Base-by-base conservation (phyloP, 495 filamentous ascomycete species). In the Penicillium coprophilum region DNA sequence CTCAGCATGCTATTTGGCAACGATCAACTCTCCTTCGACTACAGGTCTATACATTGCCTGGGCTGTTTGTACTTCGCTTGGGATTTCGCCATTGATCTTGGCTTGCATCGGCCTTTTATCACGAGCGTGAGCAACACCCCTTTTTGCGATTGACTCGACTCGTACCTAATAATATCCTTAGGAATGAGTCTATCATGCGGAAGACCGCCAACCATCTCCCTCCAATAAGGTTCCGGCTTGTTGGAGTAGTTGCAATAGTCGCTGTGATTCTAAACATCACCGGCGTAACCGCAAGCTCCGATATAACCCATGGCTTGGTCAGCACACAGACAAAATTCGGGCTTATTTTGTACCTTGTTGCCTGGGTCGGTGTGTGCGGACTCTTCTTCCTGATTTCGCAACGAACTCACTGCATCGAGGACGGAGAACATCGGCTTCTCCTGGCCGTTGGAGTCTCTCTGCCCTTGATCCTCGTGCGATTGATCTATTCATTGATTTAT, bases 1-100 rank as follows among this genome's bases (percentile, higher is more conserved):
- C n/a, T 55, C 67, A 32, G 50, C 53, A 39, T 68, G 75, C 60
- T 56, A 75, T 39, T 58, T 78, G 17, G 71, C 70, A 4, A 75
- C 71, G 3, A 70, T 73, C 55, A 59, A 34, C 17, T n/a, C 63
- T 24, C 69, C 74, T 10, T 56, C 21, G 8, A 63, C 55, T 13
- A 44, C 34, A 1, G 40, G 51, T 30, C 44, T 68, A 10, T 68
- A 68, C 36, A 56, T 58, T n/a, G 51, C 62, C 13, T 62, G 54
- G 44, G 62, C 57, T 15, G 56, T 68, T 17, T 68, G 65, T 48
- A 68, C 45, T 13, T 65, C 62, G 0, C 56, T 68, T 23, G 65
- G 65, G 10, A n/a, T 68, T 6, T 65, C 65, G 4, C 65, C 65
- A n/a, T 24, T 68, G 31, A 40, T 55, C 11, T 48, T 58, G 44